These are phyloP conservation scores for Lumnitzera littorea DNA, from an alignment of 345 rosid species.

Conservation along the genomic window DNA sequence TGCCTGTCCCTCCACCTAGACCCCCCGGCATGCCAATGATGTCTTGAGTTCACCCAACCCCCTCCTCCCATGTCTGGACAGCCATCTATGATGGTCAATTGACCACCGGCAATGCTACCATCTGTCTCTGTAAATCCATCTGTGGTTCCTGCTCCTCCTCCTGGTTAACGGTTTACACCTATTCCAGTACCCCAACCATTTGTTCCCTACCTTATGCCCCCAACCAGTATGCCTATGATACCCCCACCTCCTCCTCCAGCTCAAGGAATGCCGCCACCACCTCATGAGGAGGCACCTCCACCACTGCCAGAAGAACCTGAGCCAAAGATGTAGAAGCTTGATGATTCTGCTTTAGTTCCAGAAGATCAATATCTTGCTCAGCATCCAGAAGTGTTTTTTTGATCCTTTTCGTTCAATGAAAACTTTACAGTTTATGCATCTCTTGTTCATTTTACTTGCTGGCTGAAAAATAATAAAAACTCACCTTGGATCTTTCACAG, in stretches of 20 bases:
- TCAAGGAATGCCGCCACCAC: slow-evolving; percentile 56
- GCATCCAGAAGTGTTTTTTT: slow-evolving; percentile 37
- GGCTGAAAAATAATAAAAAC: slow-evolving; percentile 1
- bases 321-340: slow-evolving; percentile 83
- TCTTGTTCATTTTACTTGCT: neutral
- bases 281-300: slow-evolving; percentile 77
- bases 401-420: neutral
- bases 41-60: slow-evolving; percentile 40
- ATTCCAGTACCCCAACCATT: slow-evolving; percentile 44
- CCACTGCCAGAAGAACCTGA: slow-evolving; percentile 98
- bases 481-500: slow-evolving; percentile 25
- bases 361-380: slow-evolving; percentile 79
- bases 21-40: slow-evolving; percentile 65
- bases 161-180: slow-evolving; percentile 61
- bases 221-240: slow-evolving; percentile 42
- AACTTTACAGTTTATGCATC: neutral
- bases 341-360: slow-evolving; percentile 65
- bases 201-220: slow-evolving; percentile 29
- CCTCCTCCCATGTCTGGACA: slow-evolving; percentile 68
- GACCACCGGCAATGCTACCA: slow-evolving; percentile 50
- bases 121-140: slow-evolving; percentile 27
- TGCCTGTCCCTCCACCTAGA: slow-evolving; percentile 42
- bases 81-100: slow-evolving; percentile 49
- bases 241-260: slow-evolving; percentile 56
- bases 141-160: slow-evolving; percentile 55